Base-by-base conservation (phyloP, 2,329 filamentous ascomycete genomes). In the Aurifilum marmelostoma region DNA sequence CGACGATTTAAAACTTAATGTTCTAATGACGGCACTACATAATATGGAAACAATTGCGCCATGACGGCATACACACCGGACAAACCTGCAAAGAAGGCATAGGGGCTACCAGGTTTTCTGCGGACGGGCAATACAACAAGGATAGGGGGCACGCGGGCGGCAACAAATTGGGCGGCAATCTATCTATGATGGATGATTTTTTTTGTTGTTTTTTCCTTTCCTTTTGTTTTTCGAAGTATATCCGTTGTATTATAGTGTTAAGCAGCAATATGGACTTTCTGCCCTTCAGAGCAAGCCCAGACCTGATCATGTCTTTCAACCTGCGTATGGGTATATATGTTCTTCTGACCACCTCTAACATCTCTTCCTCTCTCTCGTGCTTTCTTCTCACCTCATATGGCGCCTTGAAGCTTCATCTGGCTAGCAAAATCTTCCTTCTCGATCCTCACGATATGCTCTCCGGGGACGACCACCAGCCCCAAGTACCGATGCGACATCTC, bases 391-490 rank as follows among this genome's bases (percentile, higher is more conserved):
- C 56, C 56, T 62, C 59, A 62, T 12, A 12, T 7, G 12, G 24
- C 14, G 47, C 9, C 7, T 24, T 24, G 47, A 27, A 27, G 24
- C 69, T 74, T 79, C 65, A 83, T 75, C 75, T 89, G 87, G 71
- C 88, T 89, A 1, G 80, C 79, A 76, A 90, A 91, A 72, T 95
- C 91, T 77, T 98, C 94, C 61, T 96, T 84, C 79, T 97, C 94
- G 75, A 99, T 93, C 82, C 91, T 95, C 69, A 86, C 89, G 73
- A 99, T 92, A 77, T 97, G 89, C 73, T 91, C 84, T 0, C 95
- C 94, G 0, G 96, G 96, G 4, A 99, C 88, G 32, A 97, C 94
- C 2, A 99, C 89, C 34, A 98, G 81, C 0, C 96, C 96, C 29
- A 99, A 87, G 76, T 93, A 97, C 66, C 96, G 89, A 73, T 92